Evolutionary conservation across 2,329 filamentous ascomycete genomes (phyloP).

Genomic region (Scytalidium lignicola): DNA sequence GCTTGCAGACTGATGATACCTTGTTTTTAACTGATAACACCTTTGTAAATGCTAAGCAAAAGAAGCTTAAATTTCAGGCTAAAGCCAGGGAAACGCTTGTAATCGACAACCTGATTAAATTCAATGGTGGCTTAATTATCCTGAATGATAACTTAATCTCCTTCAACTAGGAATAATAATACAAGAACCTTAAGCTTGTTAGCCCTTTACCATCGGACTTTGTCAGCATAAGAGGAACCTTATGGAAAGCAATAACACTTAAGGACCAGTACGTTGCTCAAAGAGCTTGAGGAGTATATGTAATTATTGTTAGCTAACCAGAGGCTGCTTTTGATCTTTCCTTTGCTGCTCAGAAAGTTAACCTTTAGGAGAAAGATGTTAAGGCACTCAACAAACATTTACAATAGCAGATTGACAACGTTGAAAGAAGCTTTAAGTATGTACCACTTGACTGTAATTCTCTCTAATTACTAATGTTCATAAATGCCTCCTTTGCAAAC

Average conservation of each 20-base stretch:
- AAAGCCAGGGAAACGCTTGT: conserved; percentile 3
- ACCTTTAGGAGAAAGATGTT: conserved; percentile 1
- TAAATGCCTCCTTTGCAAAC: conserved; percentile 4
- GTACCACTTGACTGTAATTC: conserved; percentile 1
- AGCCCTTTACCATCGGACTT: background rate
- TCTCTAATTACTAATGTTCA: conserved; percentile 5
- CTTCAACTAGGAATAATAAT: background rate
- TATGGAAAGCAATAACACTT: background rate
- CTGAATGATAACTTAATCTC: background rate
- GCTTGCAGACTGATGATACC: conserved; percentile 10
- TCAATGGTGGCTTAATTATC: background rate
- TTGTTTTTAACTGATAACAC: conserved; percentile 4
- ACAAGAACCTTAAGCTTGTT: background rate
- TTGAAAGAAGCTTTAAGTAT: conserved; percentile 3
- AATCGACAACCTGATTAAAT: background rate
- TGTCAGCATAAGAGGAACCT: background rate
- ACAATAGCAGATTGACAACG: conserved; percentile 3
- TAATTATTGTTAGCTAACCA: conserved; percentile 4
- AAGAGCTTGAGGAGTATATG: conserved; percentile 6
- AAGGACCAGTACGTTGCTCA: conserved; percentile 6
- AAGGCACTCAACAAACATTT: conserved; percentile 6
- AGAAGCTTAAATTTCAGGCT: conserved; percentile 6
- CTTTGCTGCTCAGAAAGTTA: background rate
- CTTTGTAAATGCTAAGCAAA: conserved; percentile 3
- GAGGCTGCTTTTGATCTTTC: conserved; percentile 6